Evolutionary conservation across 73 alveolate genomes (phyloP).

Genomic region (Paramecium sexaurelia): DNA sequence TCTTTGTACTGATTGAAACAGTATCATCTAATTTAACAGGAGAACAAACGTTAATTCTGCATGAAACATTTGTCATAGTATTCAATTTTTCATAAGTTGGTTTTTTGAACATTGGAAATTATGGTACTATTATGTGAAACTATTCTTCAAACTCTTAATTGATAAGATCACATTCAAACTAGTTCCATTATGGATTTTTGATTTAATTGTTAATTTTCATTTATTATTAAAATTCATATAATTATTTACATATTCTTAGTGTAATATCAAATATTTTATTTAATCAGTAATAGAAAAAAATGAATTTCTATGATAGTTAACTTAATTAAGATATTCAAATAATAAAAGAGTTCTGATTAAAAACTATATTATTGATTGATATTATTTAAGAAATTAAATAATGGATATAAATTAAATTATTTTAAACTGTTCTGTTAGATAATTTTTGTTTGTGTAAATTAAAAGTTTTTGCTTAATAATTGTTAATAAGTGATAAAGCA

Average conservation of each 20-base stretch:
- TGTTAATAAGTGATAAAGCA: too few relatives aligned
- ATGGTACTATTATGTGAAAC: neutral
- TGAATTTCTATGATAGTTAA: too few relatives aligned
- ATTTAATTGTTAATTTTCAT: neutral
- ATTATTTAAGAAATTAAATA: too few relatives aligned
- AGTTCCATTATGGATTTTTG: neutral
- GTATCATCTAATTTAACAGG: conserved; percentile 21
- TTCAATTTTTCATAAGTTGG: neutral
- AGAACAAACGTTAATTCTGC: neutral
- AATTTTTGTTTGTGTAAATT: too few relatives aligned
- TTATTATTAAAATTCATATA: neutral
- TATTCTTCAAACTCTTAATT: neutral
- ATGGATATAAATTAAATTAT: neutral
- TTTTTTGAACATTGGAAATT: neutral
- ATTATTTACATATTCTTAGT: neutral
- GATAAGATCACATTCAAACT: neutral
- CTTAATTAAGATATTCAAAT: too few relatives aligned
- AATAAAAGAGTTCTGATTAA: too few relatives aligned
- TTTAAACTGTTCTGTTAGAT: neutral
- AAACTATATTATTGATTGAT: too few relatives aligned
- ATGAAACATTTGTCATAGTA: neutral
- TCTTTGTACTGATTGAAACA: conserved; percentile 39
- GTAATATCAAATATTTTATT: too few relatives aligned
- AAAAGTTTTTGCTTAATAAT: too few relatives aligned
- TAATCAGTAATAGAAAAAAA: too few relatives aligned